Conservation (phyloP, 768 basidiomycete species). For the Lentinula raphanica region DNA sequence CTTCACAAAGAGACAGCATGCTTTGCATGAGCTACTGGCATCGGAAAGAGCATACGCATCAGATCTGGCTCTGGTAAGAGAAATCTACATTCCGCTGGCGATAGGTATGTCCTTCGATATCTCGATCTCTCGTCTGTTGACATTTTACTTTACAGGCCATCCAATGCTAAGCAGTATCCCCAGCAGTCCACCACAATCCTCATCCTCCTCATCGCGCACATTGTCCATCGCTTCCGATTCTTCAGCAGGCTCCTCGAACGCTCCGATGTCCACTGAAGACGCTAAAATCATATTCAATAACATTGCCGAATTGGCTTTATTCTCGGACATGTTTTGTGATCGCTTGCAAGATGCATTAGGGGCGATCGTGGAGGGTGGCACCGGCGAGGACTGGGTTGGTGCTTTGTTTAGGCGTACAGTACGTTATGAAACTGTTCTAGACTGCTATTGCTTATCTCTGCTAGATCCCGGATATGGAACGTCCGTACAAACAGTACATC, state of each 20-base stretch:
- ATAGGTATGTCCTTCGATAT: constrained; percentile 38
- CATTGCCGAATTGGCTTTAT: constrained; percentile 65
- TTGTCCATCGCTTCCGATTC: constrained; percentile 48
- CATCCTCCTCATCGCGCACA: constrained; percentile 44
- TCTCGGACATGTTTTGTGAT: constrained; percentile 63
- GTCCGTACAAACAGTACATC: constrained; percentile 75
- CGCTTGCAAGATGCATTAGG: constrained; percentile 65
- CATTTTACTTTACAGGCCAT: constrained; percentile 19
- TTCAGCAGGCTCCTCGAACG: constrained; percentile 30
- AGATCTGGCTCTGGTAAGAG: constrained; percentile 74
- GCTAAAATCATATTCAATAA: constrained; percentile 72
- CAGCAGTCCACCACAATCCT: constrained; percentile 42
- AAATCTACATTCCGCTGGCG: constrained; percentile 75
- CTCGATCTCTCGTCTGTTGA: constrained; percentile 8
- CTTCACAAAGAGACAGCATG: constrained; percentile 70
- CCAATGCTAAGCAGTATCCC: constrained; percentile 32
- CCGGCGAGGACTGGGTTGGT: constrained; percentile 67
- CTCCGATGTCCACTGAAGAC: constrained; percentile 72
- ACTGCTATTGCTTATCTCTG: not conserved
- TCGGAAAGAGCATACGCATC: constrained; percentile 80
- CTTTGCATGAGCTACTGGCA: constrained; percentile 69
- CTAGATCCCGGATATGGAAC: constrained; percentile 66
- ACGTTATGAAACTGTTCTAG: constrained; percentile 23
- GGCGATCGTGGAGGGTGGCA: constrained; percentile 52
- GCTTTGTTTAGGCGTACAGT: constrained; percentile 65